Conservation (phyloP, 345 rosid genomes). For the Pseudoturritis turrita region DNA sequence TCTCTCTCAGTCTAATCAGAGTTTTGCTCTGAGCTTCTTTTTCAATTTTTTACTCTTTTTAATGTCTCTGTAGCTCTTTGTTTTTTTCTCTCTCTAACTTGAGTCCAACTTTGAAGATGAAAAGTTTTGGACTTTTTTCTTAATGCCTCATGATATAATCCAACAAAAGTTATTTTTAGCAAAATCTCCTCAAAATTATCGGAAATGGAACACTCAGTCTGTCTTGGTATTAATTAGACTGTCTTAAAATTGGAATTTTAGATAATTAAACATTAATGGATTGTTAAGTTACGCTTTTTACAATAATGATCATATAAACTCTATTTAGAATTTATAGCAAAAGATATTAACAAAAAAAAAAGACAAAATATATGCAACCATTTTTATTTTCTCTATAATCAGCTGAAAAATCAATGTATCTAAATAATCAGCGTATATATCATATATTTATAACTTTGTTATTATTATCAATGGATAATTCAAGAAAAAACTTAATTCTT, state of each 20-base stretch:
- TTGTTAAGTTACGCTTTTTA: too few species aligned
- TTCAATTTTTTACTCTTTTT: neutral
- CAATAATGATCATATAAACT: too few species aligned
- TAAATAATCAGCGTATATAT: too few species aligned
- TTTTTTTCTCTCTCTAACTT: conserved; percentile 13
- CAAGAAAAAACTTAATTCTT: neutral
- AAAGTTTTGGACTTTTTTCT: conserved; percentile 25
- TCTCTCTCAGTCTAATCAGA: conserved; percentile 27
- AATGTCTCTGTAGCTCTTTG: conserved; percentile 7
- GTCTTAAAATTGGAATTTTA: too few species aligned
- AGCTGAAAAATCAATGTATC: too few species aligned
- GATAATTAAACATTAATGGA: too few species aligned
- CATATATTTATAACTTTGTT: too few species aligned
- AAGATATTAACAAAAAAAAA: too few species aligned
- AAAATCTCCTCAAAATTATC: conserved; percentile 9
- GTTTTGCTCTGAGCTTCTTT: conserved; percentile 15
- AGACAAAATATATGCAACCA: too few species aligned
- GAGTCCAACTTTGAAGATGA: conserved; percentile 36
- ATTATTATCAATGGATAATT: neutral
- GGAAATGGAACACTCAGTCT: neutral
- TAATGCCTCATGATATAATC: conserved; percentile 18
- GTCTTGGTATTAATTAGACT: neutral
- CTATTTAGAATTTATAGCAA: too few species aligned
- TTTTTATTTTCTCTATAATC: too few species aligned
- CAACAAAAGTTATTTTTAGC: conserved; percentile 15